A percentile compares a stretch with the other conserved stretches of the same genome.
phyloP scores from a whole-genome alignment of 2,329 filamentous ascomycete species.

The Shiraia bambusicola region DNA sequence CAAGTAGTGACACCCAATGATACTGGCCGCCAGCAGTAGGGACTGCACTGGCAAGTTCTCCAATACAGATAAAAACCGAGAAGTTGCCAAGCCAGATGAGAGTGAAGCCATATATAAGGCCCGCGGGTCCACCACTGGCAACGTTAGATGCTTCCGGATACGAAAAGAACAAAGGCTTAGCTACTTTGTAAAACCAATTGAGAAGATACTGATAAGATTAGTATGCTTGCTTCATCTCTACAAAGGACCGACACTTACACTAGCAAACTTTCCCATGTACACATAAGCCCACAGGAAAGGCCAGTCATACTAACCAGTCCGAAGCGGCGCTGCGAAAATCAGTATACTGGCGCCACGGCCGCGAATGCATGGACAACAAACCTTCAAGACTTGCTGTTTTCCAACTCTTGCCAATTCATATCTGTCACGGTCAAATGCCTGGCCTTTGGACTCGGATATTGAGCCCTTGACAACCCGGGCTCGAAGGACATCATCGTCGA shows the following conservation, averaged over 20 bases:
- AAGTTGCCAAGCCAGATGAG: slow-evolving; percentile 43
- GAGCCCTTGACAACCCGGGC: slow-evolving; percentile 23
- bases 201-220: slow-evolving; percentile 28
- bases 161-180: not conserved
- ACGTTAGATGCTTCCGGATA: slow-evolving; percentile 3
- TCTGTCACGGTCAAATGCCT: slow-evolving; percentile 34
- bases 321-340: slow-evolving; percentile 36
- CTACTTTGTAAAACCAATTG: slow-evolving; percentile 41
- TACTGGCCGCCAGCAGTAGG: slow-evolving; percentile 46
- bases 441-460: slow-evolving; percentile 28
- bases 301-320: slow-evolving; percentile 42
- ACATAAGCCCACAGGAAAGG: slow-evolving; percentile 41
- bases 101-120: slow-evolving; percentile 41
- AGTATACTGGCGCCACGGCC: slow-evolving; percentile 2
- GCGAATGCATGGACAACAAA: slow-evolving; percentile 8
- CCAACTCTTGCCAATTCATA: slow-evolving; percentile 40
- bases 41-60: slow-evolving; percentile 42
- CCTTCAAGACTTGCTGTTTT: slow-evolving; percentile 42
- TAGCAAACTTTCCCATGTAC: slow-evolving; percentile 42
- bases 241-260: slow-evolving; percentile 26
- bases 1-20: slow-evolving; percentile 48
- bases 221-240: slow-evolving; percentile 2
- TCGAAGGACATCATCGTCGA: slow-evolving; percentile 29
- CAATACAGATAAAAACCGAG: slow-evolving; percentile 41
- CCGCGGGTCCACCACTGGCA: slow-evolving; percentile 39